phyloP scores from a whole-genome alignment of 495 filamentous ascomycete species.

The Darksidea phi region DNA sequence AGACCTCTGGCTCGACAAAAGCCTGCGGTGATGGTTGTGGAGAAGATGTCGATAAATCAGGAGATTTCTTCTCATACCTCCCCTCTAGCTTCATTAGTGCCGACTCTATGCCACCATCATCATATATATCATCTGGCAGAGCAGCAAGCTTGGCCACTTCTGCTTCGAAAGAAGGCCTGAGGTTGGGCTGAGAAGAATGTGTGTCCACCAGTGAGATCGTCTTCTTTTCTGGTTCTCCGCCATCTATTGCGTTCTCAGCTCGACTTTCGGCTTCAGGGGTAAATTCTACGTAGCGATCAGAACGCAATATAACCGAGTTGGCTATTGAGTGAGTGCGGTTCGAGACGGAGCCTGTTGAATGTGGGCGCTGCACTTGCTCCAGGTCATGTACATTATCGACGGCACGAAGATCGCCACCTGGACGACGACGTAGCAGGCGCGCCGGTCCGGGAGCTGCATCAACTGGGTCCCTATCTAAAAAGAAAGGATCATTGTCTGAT shows the following conservation, averaged over 20 bases:
- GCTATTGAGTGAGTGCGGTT: constrained; percentile 67
- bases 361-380: constrained; percentile 60
- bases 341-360: constrained; percentile 69
- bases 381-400: constrained; percentile 71
- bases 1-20: constrained; percentile 15
- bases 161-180: constrained; percentile 84
- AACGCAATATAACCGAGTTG: constrained; percentile 53
- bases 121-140: constrained; percentile 77
- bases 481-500: constrained; percentile 44
- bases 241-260: constrained; percentile 1
- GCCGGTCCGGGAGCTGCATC: constrained; percentile 25
- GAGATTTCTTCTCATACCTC: constrained; percentile 61
- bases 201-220: constrained; percentile 65
- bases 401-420: constrained; percentile 84
- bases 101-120: constrained; percentile 90
- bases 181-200: constrained; percentile 70
- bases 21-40: constrained; percentile 40
- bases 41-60: constrained; percentile 45
- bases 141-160: constrained; percentile 85
- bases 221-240: constrained; percentile 16
- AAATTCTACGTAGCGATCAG: constrained; percentile 16
- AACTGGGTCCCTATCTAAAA: constrained; percentile 41
- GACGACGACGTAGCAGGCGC: constrained; percentile 73
- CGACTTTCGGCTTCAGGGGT: constrained; percentile 1
- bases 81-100: constrained; percentile 92